Evolutionary conservation across 768 basidiomycete species (phyloP).

Genomic region (Glaciozyma martinii): DNA sequence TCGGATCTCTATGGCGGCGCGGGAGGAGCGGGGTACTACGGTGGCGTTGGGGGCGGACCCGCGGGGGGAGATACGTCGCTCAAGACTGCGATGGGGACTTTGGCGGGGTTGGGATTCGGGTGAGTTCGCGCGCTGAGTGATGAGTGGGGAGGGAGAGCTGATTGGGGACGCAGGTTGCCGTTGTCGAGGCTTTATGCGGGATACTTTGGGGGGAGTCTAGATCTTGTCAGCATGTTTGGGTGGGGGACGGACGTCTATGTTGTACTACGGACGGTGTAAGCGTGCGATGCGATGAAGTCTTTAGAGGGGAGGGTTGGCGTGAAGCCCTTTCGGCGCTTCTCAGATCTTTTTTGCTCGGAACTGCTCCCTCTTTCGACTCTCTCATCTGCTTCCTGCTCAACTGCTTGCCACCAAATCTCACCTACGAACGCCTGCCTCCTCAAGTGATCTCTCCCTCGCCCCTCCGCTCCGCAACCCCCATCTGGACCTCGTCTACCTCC

Average conservation of each 20-base stretch:
- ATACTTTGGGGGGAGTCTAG: conserved; percentile 54
- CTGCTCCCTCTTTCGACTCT: too few species aligned
- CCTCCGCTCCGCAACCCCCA: too few species aligned
- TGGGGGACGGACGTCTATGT: conserved; percentile 52
- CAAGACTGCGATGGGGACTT: conserved; percentile 74
- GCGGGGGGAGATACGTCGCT: conserved; percentile 66
- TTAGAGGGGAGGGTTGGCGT: too few species aligned
- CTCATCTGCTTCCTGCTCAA: too few species aligned
- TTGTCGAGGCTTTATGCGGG: conserved; percentile 62
- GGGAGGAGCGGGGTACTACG: conserved; percentile 39
- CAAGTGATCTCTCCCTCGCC: too few species aligned
- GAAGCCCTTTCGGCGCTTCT: too few species aligned
- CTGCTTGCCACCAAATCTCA: too few species aligned
- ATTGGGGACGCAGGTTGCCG: conserved; percentile 35
- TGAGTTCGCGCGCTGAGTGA: conserved; percentile 15
- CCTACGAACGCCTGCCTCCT: too few species aligned
- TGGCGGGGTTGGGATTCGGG: conserved; percentile 82
- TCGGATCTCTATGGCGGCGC: conserved; percentile 47
- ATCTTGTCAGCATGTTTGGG: conserved; percentile 70
- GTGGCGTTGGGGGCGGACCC: conserved; percentile 54
- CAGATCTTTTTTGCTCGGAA: too few species aligned
- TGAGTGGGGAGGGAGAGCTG: neutral
- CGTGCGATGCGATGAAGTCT: too few species aligned
- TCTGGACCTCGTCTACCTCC: too few species aligned
- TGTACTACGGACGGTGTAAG: too few species aligned